These are phyloP conservation scores for Ambrosiella beaveri DNA, from an alignment of 2,329 filamentous ascomycete genomes.

Conservation along the genomic window DNA sequence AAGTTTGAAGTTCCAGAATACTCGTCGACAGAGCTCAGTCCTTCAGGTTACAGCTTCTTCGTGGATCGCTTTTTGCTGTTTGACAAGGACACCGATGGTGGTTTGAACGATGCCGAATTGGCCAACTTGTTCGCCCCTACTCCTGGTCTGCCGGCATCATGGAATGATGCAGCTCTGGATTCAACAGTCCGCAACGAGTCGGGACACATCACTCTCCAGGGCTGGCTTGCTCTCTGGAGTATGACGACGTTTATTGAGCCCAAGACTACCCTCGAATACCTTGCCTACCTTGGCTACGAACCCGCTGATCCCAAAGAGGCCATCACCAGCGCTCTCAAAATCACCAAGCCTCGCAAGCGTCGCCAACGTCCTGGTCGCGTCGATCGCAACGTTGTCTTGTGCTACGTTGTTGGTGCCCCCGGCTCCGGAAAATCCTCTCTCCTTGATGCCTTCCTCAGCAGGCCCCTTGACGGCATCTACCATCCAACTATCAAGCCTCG, in stretches of 20 bases:
- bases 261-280: constrained; percentile 85
- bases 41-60: constrained; percentile 90
- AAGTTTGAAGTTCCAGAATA: constrained; percentile 89
- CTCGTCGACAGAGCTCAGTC: constrained; percentile 83
- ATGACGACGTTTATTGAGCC: constrained; percentile 98
- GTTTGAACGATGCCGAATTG: constrained; percentile 71
- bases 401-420: constrained; percentile 75
- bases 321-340: constrained; percentile 70
- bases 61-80: constrained; percentile 90
- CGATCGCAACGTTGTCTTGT: constrained; percentile 84
- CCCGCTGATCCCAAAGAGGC: constrained; percentile 56
- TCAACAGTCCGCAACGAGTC: constrained; percentile 92
- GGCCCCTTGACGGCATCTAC: constrained; percentile 69
- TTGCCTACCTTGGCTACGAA: constrained; percentile 92
- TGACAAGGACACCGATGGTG: constrained; percentile 94
- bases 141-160: constrained; percentile 70
- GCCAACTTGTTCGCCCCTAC: constrained; percentile 81
- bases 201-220: constrained; percentile 86
- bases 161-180: constrained; percentile 76
- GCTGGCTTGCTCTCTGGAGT: constrained; percentile 97
- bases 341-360: constrained; percentile 81
- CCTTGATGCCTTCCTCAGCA: constrained; percentile 77
- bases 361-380: constrained; percentile 67
- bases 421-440: constrained; percentile 82
- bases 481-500: constrained; percentile 89